These are phyloP conservation scores for Wickerhamomyces sydowiorum DNA, from an alignment of 805 yeast genomes.

Conservation along the genomic window DNA sequence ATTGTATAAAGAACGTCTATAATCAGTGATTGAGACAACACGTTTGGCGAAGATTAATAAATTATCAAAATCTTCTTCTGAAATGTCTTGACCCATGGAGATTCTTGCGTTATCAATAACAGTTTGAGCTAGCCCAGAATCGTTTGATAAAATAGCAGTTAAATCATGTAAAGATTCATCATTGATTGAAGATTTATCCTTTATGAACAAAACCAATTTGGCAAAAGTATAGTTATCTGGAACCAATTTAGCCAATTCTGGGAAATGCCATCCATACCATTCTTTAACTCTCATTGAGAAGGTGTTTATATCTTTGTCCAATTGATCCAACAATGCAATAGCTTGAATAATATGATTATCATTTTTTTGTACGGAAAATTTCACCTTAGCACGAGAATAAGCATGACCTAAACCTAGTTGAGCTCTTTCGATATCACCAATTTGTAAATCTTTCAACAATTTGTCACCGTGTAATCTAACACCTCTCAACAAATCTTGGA, in stretches of 20 bases:
- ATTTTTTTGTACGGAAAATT: slow-evolving; percentile 97
- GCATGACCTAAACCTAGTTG: slow-evolving; percentile 99
- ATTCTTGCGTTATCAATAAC: slow-evolving; percentile 92
- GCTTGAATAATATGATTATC: slow-evolving; percentile 99
- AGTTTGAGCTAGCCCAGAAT: slow-evolving; percentile 86
- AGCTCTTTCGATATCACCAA: slow-evolving; percentile 95
- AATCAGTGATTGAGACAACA: slow-evolving; percentile 86
- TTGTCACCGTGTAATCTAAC: slow-evolving; percentile 86
- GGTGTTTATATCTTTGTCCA: slow-evolving; percentile 95
- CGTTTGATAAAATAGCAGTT: slow-evolving; percentile 77
- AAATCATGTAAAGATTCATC: slow-evolving; percentile 85
- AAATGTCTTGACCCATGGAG: slow-evolving; percentile 98
- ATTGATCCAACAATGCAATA: slow-evolving; percentile 90
- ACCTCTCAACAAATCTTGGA: slow-evolving; percentile 93
- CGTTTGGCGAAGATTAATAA: slow-evolving; percentile 89
- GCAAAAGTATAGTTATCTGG: slow-evolving; percentile 98
- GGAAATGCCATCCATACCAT: slow-evolving; percentile 99
- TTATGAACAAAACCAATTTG: slow-evolving; percentile 71
- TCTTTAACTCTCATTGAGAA: slow-evolving; percentile 98
- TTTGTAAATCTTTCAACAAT: slow-evolving; percentile 84
- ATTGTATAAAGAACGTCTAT: slow-evolving; percentile 76
- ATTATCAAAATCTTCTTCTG: slow-evolving; percentile 91
- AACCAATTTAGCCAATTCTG: slow-evolving; percentile 93
- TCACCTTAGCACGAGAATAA: slow-evolving; percentile 97
- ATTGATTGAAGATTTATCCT: slow-evolving; percentile 78